Evolutionary conservation across 768 basidiomycete species (phyloP).

Genomic region (Boletus rufocinnamomeus): DNA sequence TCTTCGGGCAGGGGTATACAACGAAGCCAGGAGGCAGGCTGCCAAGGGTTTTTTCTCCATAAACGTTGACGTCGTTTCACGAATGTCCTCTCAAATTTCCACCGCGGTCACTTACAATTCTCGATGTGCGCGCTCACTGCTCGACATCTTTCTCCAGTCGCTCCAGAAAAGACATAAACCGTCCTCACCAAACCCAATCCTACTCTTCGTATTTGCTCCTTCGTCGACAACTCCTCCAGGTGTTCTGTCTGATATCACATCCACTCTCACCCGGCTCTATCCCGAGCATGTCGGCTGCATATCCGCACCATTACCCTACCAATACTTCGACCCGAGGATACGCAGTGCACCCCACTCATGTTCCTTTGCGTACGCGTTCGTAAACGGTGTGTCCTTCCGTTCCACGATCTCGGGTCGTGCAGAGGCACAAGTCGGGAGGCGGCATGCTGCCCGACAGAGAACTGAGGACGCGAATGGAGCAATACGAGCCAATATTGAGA

Average conservation of each 20-base stretch:
- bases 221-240: constrained; percentile 25
- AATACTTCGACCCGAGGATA: constrained; percentile 3
- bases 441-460: constrained; percentile 56
- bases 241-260: constrained; percentile 41
- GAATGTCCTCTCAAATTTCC: constrained; percentile 20
- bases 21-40: not conserved
- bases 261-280: constrained; percentile 42
- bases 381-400: constrained; percentile 51
- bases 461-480: not conserved
- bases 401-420: constrained; percentile 61
- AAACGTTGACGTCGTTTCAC: not conserved
- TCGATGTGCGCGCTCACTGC: constrained; percentile 24
- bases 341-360: constrained; percentile 44
- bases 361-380: constrained; percentile 56
- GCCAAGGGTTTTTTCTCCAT: not conserved
- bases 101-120: constrained; percentile 18
- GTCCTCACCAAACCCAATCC: not conserved
- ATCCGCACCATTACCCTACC: constrained; percentile 48
- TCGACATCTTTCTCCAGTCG: constrained; percentile 10
- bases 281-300: constrained; percentile 60
- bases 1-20: not conserved
- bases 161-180: constrained; percentile 1
- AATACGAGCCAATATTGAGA: not conserved
- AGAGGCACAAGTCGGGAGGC: constrained; percentile 68
- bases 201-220: constrained; percentile 33